Evolutionary conservation across 352 stramenopile species (phyloP), one percentile per base, ranked within the genome.

Genomic region (Pythium biforme): DNA sequence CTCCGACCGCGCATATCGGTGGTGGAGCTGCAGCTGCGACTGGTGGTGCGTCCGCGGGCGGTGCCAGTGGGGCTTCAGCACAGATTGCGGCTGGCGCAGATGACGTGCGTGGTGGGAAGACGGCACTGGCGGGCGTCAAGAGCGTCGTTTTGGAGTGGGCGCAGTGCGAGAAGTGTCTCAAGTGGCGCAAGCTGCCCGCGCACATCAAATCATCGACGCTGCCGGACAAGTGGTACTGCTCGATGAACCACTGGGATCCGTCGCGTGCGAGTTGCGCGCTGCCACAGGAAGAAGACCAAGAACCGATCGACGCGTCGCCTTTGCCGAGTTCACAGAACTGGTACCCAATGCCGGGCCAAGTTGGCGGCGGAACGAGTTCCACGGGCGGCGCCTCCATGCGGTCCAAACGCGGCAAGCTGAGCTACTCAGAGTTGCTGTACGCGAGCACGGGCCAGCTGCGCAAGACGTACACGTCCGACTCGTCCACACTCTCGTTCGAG

Each of bases 171-270:
- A 89, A 89, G 55, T 99, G 96, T 77, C 85, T 92, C 53, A 98
- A 98, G 71, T 99, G 96, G 96, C 90, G 96, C 47, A 95, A 98
- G 61, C 68, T 99, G 20, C 94, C 96, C 1, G 80, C 81, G 19
- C 80, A 89, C 64, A 92, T 98, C 49, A 92, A 98, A 62, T 90
- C 87, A 23, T 92, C 93, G 10, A 94, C 79, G 25, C 79, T 99
- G 15, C 95, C 95, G 6, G 92, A 98, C 66, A 89, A 97, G 61
- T 99, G 96, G 96, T 99, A 96, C 65, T 99, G 96, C 73, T 86
- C 90, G 20, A 90, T 99, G 80, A 99, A 99, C 72, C 82, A 89
- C 29, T 98, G 93, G 83, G 95, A 98, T 68, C 66, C 80, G n/a
- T 89, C 73, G 4, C 82, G 80, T 33, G 82, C 83, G 5, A 90